Conservation (phyloP, 2,329 filamentous ascomycete genomes). For the Bipolaris gigantea region DNA sequence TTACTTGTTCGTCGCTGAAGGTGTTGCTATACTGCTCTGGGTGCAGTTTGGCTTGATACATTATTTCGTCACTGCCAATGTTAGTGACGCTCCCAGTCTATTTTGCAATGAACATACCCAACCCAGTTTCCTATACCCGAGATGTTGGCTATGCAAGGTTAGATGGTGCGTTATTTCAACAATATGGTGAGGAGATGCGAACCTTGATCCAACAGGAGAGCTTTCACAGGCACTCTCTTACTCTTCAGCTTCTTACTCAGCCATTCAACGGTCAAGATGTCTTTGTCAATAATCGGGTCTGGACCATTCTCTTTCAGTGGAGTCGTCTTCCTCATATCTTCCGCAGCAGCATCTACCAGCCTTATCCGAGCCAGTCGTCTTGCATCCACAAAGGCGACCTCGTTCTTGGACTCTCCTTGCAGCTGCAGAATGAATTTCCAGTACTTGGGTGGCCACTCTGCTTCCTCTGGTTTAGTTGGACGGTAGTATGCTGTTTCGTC, state of each 20-base stretch:
- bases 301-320: constrained; percentile 92
- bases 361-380: constrained; percentile 78
- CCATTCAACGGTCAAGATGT: constrained; percentile 76
- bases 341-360: constrained; percentile 76
- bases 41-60: constrained; percentile 86
- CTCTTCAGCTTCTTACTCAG: constrained; percentile 69
- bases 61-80: constrained; percentile 69
- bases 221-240: constrained; percentile 86
- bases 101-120: constrained; percentile 53
- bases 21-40: constrained; percentile 92
- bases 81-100: background rate
- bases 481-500: constrained; percentile 81
- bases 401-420: constrained; percentile 60
- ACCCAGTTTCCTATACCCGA: constrained; percentile 98
- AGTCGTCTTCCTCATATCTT: constrained; percentile 72
- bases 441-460: constrained; percentile 84
- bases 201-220: constrained; percentile 78
- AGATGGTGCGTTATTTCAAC: background rate
- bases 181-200: background rate
- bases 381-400: constrained; percentile 80
- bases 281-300: constrained; percentile 82
- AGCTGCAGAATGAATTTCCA: constrained; percentile 83
- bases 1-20: constrained; percentile 71
- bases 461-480: constrained; percentile 58
- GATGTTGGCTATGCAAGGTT: constrained; percentile 60